Conservation (phyloP, 2,329 filamentous ascomycete genomes). For the Fusarium sp. region DNA sequence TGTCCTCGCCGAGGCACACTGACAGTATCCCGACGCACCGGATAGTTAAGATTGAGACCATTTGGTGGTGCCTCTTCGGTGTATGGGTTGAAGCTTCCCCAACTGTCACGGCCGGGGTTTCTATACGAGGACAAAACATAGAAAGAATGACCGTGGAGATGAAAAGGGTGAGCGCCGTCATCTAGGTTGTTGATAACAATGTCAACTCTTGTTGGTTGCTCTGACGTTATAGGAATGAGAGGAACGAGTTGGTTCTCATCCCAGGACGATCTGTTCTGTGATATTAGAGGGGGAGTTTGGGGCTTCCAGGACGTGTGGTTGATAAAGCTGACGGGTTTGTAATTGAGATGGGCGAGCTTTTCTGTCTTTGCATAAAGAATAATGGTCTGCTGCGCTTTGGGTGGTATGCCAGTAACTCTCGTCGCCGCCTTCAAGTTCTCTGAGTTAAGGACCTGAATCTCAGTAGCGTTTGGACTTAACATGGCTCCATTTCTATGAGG, state of each 20-base stretch:
- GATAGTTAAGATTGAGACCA: background rate
- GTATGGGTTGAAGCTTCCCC: background rate
- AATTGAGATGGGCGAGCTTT: constrained; percentile 12
- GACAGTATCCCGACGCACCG: background rate
- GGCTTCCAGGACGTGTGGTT: constrained; percentile 20
- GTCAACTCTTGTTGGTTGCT: background rate
- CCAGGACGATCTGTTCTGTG: background rate
- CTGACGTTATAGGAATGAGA: fast-evolving
- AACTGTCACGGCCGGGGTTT: background rate
- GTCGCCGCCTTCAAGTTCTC: background rate
- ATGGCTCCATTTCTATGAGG: fast-evolving
- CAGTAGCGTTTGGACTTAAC: fast-evolving
- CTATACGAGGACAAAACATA: background rate
- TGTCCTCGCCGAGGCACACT: constrained; percentile 4
- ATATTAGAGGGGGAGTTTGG: background rate
- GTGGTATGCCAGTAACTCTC: background rate
- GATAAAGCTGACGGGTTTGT: constrained; percentile 9
- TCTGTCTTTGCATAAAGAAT: background rate
- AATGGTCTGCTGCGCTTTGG: background rate
- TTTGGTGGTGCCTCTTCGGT: background rate
- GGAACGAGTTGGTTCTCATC: background rate
- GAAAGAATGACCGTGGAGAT: constrained; percentile 2
- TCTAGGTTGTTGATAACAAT: background rate
- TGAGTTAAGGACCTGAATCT: fast-evolving
- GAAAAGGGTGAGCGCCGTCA: constrained; percentile 8